Conservation (phyloP, 768 basidiomycete species). For the Terana coerulea region DNA sequence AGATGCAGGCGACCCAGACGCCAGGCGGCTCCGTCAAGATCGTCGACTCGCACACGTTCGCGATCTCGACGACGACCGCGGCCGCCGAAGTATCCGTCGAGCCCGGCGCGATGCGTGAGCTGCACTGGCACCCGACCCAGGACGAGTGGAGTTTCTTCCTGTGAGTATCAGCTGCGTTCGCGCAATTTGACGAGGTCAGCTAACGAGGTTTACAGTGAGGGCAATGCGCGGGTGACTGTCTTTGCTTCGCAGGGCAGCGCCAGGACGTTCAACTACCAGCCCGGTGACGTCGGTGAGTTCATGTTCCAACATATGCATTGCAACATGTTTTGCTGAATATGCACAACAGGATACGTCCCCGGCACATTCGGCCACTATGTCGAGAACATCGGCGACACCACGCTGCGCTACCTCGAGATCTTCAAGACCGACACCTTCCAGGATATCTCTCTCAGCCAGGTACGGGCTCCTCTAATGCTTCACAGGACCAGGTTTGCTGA, state of each 20-base stretch:
- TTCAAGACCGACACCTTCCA: conserved; percentile 49
- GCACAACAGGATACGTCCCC: conserved; percentile 48
- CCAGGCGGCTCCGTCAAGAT: conserved; percentile 39
- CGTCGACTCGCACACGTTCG: conserved; percentile 49
- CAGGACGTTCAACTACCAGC: conserved; percentile 53
- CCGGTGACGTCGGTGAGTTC: conserved; percentile 49
- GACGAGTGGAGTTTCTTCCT: conserved; percentile 61
- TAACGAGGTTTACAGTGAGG: conserved; percentile 36
- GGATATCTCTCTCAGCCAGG: conserved; percentile 44
- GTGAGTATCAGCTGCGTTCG: conserved; percentile 30
- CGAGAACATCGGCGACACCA: conserved; percentile 56
- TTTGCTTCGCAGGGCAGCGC: conserved; percentile 52
- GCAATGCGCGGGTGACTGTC: conserved; percentile 49
- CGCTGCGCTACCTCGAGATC: conserved; percentile 54
- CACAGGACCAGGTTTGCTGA: no score
- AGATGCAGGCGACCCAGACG: conserved; percentile 39
- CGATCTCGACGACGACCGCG: conserved; percentile 45
- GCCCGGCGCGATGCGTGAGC: conserved; percentile 14
- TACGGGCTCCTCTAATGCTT: background rate
- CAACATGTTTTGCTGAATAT: background rate
- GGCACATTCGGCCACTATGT: conserved; percentile 53
- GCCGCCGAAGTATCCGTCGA: conserved; percentile 53
- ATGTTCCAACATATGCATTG: no score
- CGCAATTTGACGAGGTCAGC: background rate
- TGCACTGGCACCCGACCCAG: conserved; percentile 63